Conservation (phyloP, 148 eudicot genomes). For the Vaccinium macrocarpon region DNA sequence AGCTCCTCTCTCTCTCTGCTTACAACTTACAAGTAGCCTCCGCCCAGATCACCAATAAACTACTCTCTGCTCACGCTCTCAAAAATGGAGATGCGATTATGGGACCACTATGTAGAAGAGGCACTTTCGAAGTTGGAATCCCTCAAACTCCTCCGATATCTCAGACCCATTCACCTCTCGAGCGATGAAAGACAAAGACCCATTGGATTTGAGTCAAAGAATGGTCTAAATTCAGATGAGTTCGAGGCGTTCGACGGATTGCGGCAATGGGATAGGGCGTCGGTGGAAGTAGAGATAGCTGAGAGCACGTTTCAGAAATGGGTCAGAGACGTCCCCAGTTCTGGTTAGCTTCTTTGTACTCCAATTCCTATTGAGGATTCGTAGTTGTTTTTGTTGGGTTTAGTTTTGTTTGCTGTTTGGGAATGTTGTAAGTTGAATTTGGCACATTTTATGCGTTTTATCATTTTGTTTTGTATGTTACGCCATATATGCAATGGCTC, state of each 20-base stretch:
- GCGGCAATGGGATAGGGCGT: conserved; percentile 74
- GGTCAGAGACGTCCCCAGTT: conserved; percentile 70
- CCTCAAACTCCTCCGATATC: conserved; percentile 63
- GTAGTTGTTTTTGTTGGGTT: not conserved
- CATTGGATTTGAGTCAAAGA: not conserved
- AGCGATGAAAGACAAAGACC: not conserved
- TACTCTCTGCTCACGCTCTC: not conserved
- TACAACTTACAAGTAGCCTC: not conserved
- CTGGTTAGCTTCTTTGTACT: conserved; percentile 37
- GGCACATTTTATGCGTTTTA: not conserved
- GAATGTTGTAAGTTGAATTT: not conserved
- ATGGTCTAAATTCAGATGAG: conserved; percentile 24
- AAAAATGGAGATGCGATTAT: conserved; percentile 27
- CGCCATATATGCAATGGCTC: not conserved
- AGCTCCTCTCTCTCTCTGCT: conserved; percentile 7
- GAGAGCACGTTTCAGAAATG: conserved; percentile 62
- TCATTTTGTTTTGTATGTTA: not conserved
- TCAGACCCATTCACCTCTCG: conserved; percentile 71
- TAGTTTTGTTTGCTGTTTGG: not conserved
- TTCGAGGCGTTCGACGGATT: conserved; percentile 61
- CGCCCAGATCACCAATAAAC: not conserved
- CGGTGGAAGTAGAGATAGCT: conserved; percentile 66
- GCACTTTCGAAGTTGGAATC: conserved; percentile 62
- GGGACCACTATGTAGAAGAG: conserved; percentile 78
- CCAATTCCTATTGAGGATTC: not conserved